Evolutionary conservation across 1,284 basidiomycete species (phyloP).

Genomic region (Sanguinoderma infundibulare): DNA sequence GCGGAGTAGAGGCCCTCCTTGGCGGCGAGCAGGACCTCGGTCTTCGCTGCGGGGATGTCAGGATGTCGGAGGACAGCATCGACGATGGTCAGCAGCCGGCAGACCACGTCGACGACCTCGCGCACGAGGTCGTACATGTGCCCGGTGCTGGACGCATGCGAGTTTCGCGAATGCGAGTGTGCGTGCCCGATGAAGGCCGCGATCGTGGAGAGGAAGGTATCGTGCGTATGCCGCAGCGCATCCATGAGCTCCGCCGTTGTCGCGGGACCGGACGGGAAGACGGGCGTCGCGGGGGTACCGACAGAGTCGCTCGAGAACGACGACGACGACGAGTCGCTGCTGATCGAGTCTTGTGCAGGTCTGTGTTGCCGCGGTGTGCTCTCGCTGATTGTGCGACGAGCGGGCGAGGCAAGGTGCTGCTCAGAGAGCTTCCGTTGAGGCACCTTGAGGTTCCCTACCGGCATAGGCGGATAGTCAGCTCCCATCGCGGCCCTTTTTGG

Average conservation of each 20-base stretch:
- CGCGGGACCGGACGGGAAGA: constrained; percentile 73
- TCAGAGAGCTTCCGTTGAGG: constrained; percentile 23
- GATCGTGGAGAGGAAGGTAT: constrained; percentile 90
- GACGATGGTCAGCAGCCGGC: constrained; percentile 90
- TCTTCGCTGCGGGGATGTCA: constrained; percentile 57
- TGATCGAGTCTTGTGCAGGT: constrained; percentile 51
- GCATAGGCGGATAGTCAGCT: constrained; percentile 31
- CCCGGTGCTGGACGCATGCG: constrained; percentile 91
- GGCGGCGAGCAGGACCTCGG: constrained; percentile 65
- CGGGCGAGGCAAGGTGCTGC: constrained; percentile 21
- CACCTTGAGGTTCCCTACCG: constrained; percentile 25
- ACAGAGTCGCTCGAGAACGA: constrained; percentile 50
- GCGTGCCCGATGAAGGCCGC: constrained; percentile 98
- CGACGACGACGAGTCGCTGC: constrained; percentile 73
- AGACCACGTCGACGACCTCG: constrained; percentile 92
- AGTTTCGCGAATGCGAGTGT: constrained; percentile 87
- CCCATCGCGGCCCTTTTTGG: constrained; percentile 33
- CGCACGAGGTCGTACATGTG: constrained; percentile 93
- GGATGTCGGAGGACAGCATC: constrained; percentile 84
- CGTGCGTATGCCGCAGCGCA: constrained; percentile 77
- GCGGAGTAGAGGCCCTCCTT: constrained; percentile 87
- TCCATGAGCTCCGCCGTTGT: constrained; percentile 70
- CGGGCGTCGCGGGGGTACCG: constrained; percentile 47
- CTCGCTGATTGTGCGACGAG: constrained; percentile 19
- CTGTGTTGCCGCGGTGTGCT: constrained; percentile 41